Percentiles rank a stretch among this genome's conserved stretches.
phyloP scores from a whole-genome alignment of 176 grass and related monocot species.

The Carex littledalei region DNA sequence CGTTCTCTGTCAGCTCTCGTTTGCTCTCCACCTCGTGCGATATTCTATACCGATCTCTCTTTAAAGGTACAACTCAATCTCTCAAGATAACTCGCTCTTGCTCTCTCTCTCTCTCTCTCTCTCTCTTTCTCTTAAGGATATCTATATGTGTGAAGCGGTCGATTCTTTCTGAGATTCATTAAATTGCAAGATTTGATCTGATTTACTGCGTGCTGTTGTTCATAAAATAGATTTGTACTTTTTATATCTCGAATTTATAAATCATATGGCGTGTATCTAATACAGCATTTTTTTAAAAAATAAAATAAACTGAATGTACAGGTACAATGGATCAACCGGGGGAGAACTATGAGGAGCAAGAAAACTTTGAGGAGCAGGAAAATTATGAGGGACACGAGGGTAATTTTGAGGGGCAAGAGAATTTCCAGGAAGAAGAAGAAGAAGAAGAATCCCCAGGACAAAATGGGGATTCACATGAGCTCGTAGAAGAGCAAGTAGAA shows the following conservation, averaged over 20 bases:
- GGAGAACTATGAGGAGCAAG: slow-evolving; percentile 31
- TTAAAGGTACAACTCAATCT: background rate
- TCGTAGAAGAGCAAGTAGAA: slow-evolving; percentile 21
- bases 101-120: background rate
- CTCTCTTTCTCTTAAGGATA: background rate
- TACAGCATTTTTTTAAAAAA: background rate
- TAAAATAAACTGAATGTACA: slow-evolving; percentile 18
- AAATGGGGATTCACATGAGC: slow-evolving; percentile 20
- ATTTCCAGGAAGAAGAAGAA: slow-evolving; percentile 17
- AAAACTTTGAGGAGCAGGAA: slow-evolving; percentile 24
- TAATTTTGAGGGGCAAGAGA: slow-evolving; percentile 24
- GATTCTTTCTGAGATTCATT: background rate
- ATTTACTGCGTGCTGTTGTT: background rate
- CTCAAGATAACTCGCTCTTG: background rate
- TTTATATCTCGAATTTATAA: background rate
- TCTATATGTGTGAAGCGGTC: background rate
- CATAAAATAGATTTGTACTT: background rate
- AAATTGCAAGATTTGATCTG: background rate
- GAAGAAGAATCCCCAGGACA: slow-evolving; percentile 10
- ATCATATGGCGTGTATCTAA: background rate
- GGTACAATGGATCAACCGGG: slow-evolving; percentile 47
- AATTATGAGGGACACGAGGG: slow-evolving; percentile 21
- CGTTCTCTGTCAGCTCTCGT: background rate
- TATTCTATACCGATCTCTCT: background rate
- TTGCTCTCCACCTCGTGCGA: background rate